Percentiles rank a stretch among this genome's conserved stretches.
Evolutionary conservation across 1,284 basidiomycete genomes (phyloP).

Genomic region (Leccinum fallax): DNA sequence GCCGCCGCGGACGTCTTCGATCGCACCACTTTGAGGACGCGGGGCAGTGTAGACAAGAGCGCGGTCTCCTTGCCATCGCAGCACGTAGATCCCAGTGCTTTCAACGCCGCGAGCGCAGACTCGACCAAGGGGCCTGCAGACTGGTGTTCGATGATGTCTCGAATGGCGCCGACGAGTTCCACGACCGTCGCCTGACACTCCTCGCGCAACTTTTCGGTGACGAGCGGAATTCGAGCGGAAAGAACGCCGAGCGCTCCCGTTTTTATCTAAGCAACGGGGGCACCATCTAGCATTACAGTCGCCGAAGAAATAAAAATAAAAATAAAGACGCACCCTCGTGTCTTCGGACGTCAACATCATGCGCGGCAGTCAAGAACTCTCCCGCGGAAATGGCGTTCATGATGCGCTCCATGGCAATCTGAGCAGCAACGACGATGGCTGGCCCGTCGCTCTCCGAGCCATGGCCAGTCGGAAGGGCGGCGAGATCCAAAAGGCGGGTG

Average conservation of each 20-base stretch:
- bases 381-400: slow-evolving; percentile 66
- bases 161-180: slow-evolving; percentile 54
- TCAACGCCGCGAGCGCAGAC: slow-evolving; percentile 60
- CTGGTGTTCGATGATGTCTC: slow-evolving; percentile 47
- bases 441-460: slow-evolving; percentile 30
- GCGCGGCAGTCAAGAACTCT: slow-evolving; percentile 60
- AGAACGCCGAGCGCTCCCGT: slow-evolving; percentile 67
- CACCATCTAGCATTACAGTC: not conserved
- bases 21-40: slow-evolving; percentile 52
- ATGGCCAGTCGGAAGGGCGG: slow-evolving; percentile 15
- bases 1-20: slow-evolving; percentile 39
- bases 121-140: slow-evolving; percentile 42
- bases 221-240: slow-evolving; percentile 61
- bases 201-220: slow-evolving; percentile 61
- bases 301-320: not conserved
- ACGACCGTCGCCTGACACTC: slow-evolving; percentile 51
- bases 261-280: slow-evolving; percentile 49
- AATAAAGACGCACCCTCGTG: slow-evolving; percentile 39
- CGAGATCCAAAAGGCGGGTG: slow-evolving; percentile 30
- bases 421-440: slow-evolving; percentile 50
- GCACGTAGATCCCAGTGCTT: slow-evolving; percentile 58
- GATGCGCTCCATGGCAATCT: slow-evolving; percentile 48
- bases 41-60: slow-evolving; percentile 60
- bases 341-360: slow-evolving; percentile 58
- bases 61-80: slow-evolving; percentile 66